phyloP scores from a whole-genome alignment of 1,284 basidiomycete species.

The Leccinum ponderosum region DNA sequence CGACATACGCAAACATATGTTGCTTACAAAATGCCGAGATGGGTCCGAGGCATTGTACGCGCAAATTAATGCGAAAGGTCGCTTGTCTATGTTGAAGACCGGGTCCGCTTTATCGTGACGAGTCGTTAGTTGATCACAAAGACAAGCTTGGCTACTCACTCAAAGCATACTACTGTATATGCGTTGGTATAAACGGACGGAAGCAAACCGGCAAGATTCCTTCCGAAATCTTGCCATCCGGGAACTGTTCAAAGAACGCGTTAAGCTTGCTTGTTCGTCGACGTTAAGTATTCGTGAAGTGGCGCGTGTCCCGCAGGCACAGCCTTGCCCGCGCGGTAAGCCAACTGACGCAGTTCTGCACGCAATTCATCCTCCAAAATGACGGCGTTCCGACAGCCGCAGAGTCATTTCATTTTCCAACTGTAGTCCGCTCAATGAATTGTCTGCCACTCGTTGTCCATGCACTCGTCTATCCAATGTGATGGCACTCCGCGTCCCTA shows the following conservation, averaged over 20 bases:
- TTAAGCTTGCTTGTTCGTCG: constrained; percentile 75
- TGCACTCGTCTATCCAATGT: too few species aligned
- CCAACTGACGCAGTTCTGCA: too few species aligned
- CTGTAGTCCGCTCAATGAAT: too few species aligned
- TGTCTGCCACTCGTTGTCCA: too few species aligned
- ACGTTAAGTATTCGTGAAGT: constrained; percentile 55
- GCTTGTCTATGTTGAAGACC: constrained; percentile 92
- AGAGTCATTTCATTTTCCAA: too few species aligned
- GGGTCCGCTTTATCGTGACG: constrained; percentile 64
- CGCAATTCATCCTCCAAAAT: too few species aligned
- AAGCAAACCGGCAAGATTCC: constrained; percentile 78
- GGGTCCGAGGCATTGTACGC: constrained; percentile 86
- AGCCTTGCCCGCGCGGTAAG: too few species aligned
- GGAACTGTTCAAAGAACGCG: constrained; percentile 74
- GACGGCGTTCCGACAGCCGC: too few species aligned
- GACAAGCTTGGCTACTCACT: constrained; percentile 46
- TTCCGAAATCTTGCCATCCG: constrained; percentile 86
- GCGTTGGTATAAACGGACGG: constrained; percentile 74
- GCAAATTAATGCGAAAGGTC: constrained; percentile 90
- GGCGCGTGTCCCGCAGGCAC: constrained; percentile 15
- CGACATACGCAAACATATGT: neutral
- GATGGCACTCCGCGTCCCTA: too few species aligned
- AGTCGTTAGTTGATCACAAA: constrained; percentile 3
- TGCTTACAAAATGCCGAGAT: constrained; percentile 73
- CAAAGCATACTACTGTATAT: constrained; percentile 86